phyloP scores from a whole-genome alignment of 2,329 filamentous ascomycete genomes.

The Nemania sp. region DNA sequence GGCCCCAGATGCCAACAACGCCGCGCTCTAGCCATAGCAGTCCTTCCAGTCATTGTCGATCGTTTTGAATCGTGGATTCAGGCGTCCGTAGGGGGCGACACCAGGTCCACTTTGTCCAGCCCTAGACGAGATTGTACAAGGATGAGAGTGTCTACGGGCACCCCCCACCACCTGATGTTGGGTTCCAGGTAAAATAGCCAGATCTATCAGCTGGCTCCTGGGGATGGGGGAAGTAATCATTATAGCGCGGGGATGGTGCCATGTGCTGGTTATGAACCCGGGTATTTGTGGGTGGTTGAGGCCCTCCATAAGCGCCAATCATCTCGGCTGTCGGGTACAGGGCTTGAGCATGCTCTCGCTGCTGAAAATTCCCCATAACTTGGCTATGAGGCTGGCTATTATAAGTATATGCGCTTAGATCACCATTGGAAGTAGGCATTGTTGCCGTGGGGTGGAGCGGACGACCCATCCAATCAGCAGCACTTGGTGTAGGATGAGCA shows the following conservation, averaged over 20 bases:
- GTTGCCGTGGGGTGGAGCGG: neutral
- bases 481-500: neutral
- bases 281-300: neutral
- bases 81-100: neutral
- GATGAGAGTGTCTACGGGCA: neutral
- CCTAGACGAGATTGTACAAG: neutral
- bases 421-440: neutral
- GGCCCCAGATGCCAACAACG: neutral
- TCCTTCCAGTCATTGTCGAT: neutral
- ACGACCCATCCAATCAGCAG: neutral
- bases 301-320: neutral
- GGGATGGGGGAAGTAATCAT: neutral
- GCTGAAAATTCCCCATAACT: neutral
- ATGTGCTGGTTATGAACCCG: neutral
- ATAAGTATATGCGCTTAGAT: neutral
- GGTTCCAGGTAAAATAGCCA: neutral
- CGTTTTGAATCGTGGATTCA: neutral
- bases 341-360: neutral
- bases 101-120: neutral
- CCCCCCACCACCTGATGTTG: neutral
- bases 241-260: neutral
- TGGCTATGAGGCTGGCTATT: neutral
- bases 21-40: neutral
- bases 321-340: neutral
- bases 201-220: neutral